phyloP scores from a whole-genome alignment of 192 early-diverging fungal genomes.

The Coemansia sp. region DNA sequence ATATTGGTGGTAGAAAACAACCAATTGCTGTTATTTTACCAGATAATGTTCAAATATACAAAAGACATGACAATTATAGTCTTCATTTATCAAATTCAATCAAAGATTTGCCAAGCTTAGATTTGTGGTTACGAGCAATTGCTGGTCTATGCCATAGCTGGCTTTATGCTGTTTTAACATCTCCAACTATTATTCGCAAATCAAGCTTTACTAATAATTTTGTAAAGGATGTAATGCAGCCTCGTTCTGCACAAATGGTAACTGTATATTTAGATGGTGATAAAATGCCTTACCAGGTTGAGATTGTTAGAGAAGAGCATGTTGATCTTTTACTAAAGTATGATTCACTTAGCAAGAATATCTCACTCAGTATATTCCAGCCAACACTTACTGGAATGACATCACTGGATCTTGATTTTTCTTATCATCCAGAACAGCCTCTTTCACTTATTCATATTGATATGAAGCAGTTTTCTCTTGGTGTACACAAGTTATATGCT shows the following conservation, averaged over 20 bases:
- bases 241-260: too few species aligned
- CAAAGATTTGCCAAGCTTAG: not conserved
- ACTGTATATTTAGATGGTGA: too few species aligned
- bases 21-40: constrained; percentile 10
- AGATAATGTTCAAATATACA: constrained; percentile 10
- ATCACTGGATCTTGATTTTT: not conserved
- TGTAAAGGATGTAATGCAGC: not conserved
- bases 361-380: constrained; percentile 1
- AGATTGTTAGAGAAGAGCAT: too few species aligned
- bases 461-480: not conserved
- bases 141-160: not conserved
- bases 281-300: too few species aligned
- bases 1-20: constrained; percentile 51
- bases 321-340: too few species aligned
- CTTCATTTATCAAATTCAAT: not conserved
- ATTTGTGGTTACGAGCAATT: not conserved
- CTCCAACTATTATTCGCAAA: not conserved
- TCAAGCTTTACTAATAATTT: constrained; percentile 5
- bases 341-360: not conserved
- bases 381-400: constrained; percentile 2
- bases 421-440: constrained; percentile 6
- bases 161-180: not conserved
- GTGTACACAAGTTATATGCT: constrained; percentile 4
- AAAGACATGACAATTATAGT: not conserved
- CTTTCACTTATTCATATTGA: constrained; percentile 16